phyloP scores from a whole-genome alignment of 345 rosid species.

The Barbarea vulgaris region DNA sequence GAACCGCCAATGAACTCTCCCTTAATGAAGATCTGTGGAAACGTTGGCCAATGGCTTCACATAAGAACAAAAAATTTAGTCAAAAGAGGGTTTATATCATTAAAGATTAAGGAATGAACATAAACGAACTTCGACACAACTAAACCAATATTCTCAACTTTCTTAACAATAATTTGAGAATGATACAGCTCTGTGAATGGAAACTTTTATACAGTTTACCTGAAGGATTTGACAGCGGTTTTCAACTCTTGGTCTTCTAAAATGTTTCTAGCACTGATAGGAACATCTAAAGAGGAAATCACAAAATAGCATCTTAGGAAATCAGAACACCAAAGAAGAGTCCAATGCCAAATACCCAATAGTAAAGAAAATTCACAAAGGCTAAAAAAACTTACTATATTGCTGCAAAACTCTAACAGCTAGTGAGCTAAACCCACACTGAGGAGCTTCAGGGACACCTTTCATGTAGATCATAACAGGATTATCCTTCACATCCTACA shows the following conservation, averaged over 20 bases:
- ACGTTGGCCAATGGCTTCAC: constrained; percentile 94
- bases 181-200: not conserved
- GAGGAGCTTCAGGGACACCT: constrained; percentile 91
- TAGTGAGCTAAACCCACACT: constrained; percentile 91
- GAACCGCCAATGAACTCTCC: constrained; percentile 98
- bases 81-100: not conserved
- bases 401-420: constrained; percentile 86
- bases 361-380: not conserved
- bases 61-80: not conserved
- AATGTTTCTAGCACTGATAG: constrained; percentile 85
- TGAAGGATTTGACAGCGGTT: constrained; percentile 79
- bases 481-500: constrained; percentile 87
- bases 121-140: not conserved
- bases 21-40: constrained; percentile 89
- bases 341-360: not conserved
- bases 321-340: not conserved
- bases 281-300: constrained; percentile 56
- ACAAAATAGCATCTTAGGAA: not conserved
- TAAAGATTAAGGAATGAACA: not conserved
- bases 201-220: constrained; percentile 46
- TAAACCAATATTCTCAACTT: not conserved
- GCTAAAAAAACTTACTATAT: constrained; percentile 59
- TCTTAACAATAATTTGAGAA: not conserved
- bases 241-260: constrained; percentile 86
- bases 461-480: constrained; percentile 97